Evolutionary conservation across 345 rosid species (phyloP), one percentile per base, ranked within the genome.

Genomic region (Barbarea vulgaris): DNA sequence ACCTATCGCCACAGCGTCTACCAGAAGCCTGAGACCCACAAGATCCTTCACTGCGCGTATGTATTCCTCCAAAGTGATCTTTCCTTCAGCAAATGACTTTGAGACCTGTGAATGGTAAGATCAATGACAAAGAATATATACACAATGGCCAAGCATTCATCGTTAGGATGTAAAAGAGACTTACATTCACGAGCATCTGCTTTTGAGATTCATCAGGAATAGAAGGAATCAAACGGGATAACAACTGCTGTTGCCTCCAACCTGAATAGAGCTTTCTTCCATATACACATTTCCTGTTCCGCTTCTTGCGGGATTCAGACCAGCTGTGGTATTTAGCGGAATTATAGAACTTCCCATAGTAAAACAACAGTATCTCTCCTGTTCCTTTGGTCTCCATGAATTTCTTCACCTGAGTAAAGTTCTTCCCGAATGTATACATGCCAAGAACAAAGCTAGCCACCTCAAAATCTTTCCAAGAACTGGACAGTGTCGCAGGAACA

Each of bases 221-320:
- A 69, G 69, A 82, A 44, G 83, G 77, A 72, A 78, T 85, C 84
- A 91, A 73, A 70, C 95, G 89, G 30, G 94, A 79, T 30, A 86
- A 60, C 65, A 91, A 72, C 80, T 85, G 83, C 21, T 89, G 86
- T 42, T 83, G 93, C 80, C 93, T 89, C 95, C 95, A 87, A 54
- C 89, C 90, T 17, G 87, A 75, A 73, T 89, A 87, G 48, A 87
- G 81, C 79, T 83, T 91, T 48, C 72, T 79, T 52, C 93, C 95
- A 52, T 47, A 75, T 28, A 80, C 76, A 51, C 85, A 84, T 68
- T 80, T 89, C 39, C 81, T 72, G 31, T 69, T 83, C 28, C 79
- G 83, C 63, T 76, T 75, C 81, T 85, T 87, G 46, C 82, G 81
- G 62, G 85, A 76, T 69, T 74, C 83, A 72, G 82, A 84, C 95